Evolutionary conservation across 2,329 filamentous ascomycete genomes (phyloP).

Genomic region (Pyrenochaeta sp.): DNA sequence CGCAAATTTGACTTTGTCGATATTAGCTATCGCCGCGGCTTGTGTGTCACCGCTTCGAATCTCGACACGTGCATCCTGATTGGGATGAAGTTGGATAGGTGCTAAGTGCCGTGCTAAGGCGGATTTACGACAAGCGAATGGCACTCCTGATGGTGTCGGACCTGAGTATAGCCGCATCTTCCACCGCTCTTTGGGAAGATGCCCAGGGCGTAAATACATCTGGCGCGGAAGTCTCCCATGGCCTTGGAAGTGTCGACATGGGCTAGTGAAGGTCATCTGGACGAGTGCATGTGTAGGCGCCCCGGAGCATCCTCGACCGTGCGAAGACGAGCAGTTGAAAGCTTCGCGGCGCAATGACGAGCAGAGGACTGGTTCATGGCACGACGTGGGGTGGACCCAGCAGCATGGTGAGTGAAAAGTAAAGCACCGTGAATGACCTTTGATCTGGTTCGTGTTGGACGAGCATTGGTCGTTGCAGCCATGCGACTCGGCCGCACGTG

Average conservation of each 20-base stretch:
- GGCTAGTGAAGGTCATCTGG: slow-evolving; percentile 29
- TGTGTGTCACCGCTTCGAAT: not conserved
- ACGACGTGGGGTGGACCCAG: slow-evolving; percentile 21
- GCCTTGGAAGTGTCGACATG: slow-evolving; percentile 13
- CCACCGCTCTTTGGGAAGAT: slow-evolving; percentile 32
- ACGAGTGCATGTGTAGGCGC: slow-evolving; percentile 21
- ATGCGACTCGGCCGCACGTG: slow-evolving; percentile 18
- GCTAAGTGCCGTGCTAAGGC: slow-evolving; percentile 3
- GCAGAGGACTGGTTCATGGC: slow-evolving; percentile 13
- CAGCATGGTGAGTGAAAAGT: slow-evolving; percentile 27
- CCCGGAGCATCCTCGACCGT: slow-evolving; percentile 29
- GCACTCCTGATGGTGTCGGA: slow-evolving; percentile 4
- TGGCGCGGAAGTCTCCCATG: slow-evolving; percentile 3
- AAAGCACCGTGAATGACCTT: slow-evolving; percentile 15
- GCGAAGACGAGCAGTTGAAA: slow-evolving; percentile 9
- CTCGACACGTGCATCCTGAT: not conserved
- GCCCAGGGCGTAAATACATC: slow-evolving; percentile 5
- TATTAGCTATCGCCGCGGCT: too few relatives aligned
- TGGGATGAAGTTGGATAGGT: too few relatives aligned
- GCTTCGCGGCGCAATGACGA: slow-evolving; percentile 7
- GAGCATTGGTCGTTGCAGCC: slow-evolving; percentile 20
- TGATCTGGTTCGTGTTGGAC: slow-evolving; percentile 21
- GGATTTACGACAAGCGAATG: slow-evolving; percentile 9
- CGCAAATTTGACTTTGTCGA: slow-evolving; percentile 1
- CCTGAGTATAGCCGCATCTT: slow-evolving; percentile 14